Evolutionary conservation across 2,329 filamentous ascomycete genomes (phyloP), one percentile per base, ranked within the genome.

Genomic region (Neospermospora avenae): DNA sequence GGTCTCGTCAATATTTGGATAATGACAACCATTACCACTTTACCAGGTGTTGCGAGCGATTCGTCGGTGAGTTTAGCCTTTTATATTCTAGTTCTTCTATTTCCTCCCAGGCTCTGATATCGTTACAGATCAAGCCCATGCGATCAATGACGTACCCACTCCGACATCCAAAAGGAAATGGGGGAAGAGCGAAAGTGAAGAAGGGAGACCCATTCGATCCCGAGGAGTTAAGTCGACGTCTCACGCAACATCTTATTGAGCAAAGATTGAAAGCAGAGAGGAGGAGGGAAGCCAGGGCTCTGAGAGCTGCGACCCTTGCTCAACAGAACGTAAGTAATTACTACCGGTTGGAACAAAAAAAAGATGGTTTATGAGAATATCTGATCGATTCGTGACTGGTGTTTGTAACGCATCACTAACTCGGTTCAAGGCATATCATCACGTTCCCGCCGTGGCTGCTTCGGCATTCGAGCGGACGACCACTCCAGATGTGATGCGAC

Each of bases 391-490:
- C 4, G 45, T 4, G 18, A 35, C 8, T 20, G 18, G 10, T 37
- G n/a, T 51, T 34, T 16, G 37, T 10, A 20, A 18, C 18, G 39
- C 16, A 42, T 42, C 5, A 16, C 48, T 51, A 28, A 51, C 31
- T 24, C 4, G 8, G 5, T 31, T 22, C 45, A 52, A 46, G 53
- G 64, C 68, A 5, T 80, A 83, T 63, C 80, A 75, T 37, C 80
- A 85, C 65, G 72, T 84, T 2, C 84, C 84, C 14, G 75, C 77
- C 55, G 76, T 81, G 37, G 83, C 83, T 0, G 82, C 83, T 1
- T 69, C 77, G 13, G 81, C 84, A 59, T 86, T 85, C 67, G 73
- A 78, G 10, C 73, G 77, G 45, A 85, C 83, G 0, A 79, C 82
- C 0, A 83, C 81, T 1, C 74, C 77, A 16, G 77, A 77, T 20